A percentile compares a stretch with the other conserved stretches of the same genome.
Evolutionary conservation across 2,329 filamentous ascomycete genomes (phyloP).

Genomic region (Claviceps monticola): DNA sequence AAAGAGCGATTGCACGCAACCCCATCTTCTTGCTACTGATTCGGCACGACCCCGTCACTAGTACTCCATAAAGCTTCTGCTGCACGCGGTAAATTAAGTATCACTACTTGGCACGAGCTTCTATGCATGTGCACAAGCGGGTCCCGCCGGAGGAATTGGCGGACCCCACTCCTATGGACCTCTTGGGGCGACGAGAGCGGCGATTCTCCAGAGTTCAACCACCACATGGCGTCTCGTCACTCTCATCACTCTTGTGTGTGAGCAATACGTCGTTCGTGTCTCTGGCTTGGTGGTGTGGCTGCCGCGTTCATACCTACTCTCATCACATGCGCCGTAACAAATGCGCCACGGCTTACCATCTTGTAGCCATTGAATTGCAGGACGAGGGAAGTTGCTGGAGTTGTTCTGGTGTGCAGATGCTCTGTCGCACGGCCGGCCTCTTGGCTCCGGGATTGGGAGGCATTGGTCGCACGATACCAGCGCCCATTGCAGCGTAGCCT

Average conservation of each 20-base stretch:
- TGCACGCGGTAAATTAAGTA: background rate
- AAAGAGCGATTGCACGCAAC: conserved; percentile 2
- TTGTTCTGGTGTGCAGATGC: background rate
- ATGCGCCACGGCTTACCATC: background rate
- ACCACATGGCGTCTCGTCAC: background rate
- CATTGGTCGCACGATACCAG: background rate
- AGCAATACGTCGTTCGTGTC: background rate
- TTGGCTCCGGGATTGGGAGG: background rate
- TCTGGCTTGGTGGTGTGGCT: background rate
- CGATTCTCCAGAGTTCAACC: background rate
- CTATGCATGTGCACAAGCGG: conserved; percentile 1
- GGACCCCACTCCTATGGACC: conserved; percentile 3
- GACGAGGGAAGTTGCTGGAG: background rate
- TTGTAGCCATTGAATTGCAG: background rate
- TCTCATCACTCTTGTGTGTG: too few species aligned
- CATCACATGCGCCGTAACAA: background rate
- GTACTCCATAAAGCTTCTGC: background rate
- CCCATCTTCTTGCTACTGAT: background rate
- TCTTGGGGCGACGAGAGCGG: conserved; percentile 4
- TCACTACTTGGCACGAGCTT: background rate
- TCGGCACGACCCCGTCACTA: background rate
- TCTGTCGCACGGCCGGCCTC: background rate
- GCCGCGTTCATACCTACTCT: background rate
- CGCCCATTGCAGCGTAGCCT: too few species aligned
- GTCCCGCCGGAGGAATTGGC: conserved; percentile 1